These are phyloP conservation scores for Coniochaeta pulveracea DNA, from an alignment of 2,329 filamentous ascomycete genomes.

Conservation along the genomic window DNA sequence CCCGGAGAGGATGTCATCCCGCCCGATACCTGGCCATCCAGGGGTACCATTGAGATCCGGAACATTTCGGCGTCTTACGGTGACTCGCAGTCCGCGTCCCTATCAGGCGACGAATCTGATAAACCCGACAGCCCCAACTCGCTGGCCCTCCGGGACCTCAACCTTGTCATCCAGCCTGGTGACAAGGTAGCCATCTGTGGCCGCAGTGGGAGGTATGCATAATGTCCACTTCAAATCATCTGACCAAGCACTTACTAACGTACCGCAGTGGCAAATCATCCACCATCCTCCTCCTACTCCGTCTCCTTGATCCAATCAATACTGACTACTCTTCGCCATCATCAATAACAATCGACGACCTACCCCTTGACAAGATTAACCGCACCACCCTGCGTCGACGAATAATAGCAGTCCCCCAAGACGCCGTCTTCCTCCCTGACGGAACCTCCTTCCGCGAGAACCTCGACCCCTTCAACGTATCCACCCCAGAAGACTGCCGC, in stretches of 20 bases:
- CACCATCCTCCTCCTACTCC: conserved; percentile 25
- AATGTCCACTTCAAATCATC: conserved; percentile 6
- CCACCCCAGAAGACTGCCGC: conserved; percentile 21
- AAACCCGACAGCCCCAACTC: background rate
- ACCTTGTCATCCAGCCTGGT: conserved; percentile 18
- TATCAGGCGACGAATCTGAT: background rate
- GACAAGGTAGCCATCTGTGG: conserved; percentile 32
- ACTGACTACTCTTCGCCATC: conserved; percentile 1
- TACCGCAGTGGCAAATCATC: conserved; percentile 31
- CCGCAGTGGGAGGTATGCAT: conserved; percentile 22
- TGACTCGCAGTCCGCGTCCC: background rate
- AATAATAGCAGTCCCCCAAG: conserved; percentile 41
- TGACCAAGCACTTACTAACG: conserved; percentile 22
- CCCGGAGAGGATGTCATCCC: conserved; percentile 6
- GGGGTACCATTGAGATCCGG: conserved; percentile 13
- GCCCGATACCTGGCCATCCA: conserved; percentile 14
- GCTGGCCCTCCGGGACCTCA: conserved; percentile 17
- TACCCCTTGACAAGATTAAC: conserved; percentile 24
- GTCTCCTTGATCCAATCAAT: conserved; percentile 25
- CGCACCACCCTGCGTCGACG: conserved; percentile 30
- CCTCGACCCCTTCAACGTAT: conserved; percentile 25
- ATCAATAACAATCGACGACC: conserved; percentile 30
- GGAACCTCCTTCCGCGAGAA: conserved; percentile 27
- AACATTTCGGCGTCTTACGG: conserved; percentile 16
- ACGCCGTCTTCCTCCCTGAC: conserved; percentile 37